Percentiles rank a stretch among this genome's conserved stretches.
These are phyloP conservation scores for Salix suchowensis DNA, from an alignment of 345 rosid species.

Conservation along the genomic window DNA sequence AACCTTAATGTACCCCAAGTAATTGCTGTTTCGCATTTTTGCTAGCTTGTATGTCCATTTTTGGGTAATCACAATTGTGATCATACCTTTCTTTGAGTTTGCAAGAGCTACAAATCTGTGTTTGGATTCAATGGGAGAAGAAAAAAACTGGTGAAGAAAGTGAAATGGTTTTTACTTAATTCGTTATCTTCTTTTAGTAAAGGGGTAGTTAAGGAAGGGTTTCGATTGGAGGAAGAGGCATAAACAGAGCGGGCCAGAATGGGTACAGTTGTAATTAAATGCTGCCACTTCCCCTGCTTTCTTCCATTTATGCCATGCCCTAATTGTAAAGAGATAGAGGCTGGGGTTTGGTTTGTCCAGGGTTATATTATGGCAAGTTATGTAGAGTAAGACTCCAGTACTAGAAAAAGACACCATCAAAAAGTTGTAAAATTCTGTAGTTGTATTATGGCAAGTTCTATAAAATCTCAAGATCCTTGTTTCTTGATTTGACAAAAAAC, in stretches of 20 bases:
- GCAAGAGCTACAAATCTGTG: background rate
- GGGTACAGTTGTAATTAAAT: slow-evolving; percentile 12
- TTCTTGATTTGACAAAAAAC: too few relatives aligned
- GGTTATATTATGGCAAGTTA: background rate
- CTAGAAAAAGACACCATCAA: too few relatives aligned
- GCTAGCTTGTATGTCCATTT: background rate
- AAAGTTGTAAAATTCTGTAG: too few relatives aligned
- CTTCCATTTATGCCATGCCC: background rate
- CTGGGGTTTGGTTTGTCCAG: background rate
- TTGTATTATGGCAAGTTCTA: too few relatives aligned
- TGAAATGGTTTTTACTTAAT: too few relatives aligned
- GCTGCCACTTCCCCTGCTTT: slow-evolving; percentile 3
- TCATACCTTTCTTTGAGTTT: background rate
- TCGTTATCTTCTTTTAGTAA: background rate
- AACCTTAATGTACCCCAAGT: slow-evolving; percentile 10
- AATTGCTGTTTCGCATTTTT: background rate
- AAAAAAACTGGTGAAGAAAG: background rate
- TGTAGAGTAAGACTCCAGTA: too few relatives aligned
- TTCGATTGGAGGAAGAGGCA: background rate
- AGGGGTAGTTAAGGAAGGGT: background rate
- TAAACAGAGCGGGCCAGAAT: slow-evolving; percentile 8
- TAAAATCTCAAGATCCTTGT: too few relatives aligned
- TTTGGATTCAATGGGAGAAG: background rate
- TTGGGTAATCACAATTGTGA: background rate
- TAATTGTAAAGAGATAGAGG: slow-evolving; percentile 6